Evolutionary conservation across 2,329 filamentous ascomycete genomes (phyloP).

Genomic region (Knufia petricola): DNA sequence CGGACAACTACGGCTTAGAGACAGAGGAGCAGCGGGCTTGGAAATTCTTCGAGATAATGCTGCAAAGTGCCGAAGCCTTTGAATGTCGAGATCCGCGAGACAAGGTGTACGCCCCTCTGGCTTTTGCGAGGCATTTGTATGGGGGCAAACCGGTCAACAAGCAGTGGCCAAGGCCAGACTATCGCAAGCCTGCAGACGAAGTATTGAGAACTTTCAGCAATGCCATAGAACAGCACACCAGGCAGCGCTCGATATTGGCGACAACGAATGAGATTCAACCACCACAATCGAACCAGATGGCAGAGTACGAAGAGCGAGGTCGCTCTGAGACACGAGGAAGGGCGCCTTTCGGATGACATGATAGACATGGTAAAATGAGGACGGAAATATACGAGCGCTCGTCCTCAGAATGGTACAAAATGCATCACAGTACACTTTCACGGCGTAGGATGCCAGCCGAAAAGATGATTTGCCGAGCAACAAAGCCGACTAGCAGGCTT

Average conservation of each 20-base stretch:
- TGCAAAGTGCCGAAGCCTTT: conserved; percentile 6
- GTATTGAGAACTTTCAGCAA: background rate
- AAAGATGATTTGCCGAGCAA: too few relatives aligned
- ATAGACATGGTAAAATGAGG: background rate
- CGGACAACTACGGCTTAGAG: background rate
- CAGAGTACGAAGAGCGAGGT: background rate
- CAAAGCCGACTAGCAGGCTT: too few relatives aligned
- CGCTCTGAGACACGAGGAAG: background rate
- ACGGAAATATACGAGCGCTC: too few relatives aligned
- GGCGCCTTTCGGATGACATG: conserved; percentile 1
- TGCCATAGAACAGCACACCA: conserved; percentile 1
- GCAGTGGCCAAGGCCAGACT: conserved; percentile 8
- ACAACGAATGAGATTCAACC: background rate
- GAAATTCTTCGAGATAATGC: conserved; percentile 9
- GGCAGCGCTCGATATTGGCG: conserved; percentile 4
- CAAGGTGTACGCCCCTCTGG: conserved; percentile 3
- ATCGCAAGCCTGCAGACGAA: conserved; percentile 2
- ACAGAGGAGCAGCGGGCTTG: conserved; percentile 6
- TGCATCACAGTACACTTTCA: too few relatives aligned
- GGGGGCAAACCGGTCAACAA: conserved; percentile 6
- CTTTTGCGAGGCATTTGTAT: conserved; percentile 4
- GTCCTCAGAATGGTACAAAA: too few relatives aligned
- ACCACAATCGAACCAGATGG: background rate
- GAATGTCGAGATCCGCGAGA: conserved; percentile 8
- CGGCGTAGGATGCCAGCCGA: too few relatives aligned